Percentiles rank a stretch among this genome's conserved stretches.
These are phyloP conservation scores for Solanum pinnatisectum DNA, from an alignment of 257 asterid species.

Conservation along the genomic window DNA sequence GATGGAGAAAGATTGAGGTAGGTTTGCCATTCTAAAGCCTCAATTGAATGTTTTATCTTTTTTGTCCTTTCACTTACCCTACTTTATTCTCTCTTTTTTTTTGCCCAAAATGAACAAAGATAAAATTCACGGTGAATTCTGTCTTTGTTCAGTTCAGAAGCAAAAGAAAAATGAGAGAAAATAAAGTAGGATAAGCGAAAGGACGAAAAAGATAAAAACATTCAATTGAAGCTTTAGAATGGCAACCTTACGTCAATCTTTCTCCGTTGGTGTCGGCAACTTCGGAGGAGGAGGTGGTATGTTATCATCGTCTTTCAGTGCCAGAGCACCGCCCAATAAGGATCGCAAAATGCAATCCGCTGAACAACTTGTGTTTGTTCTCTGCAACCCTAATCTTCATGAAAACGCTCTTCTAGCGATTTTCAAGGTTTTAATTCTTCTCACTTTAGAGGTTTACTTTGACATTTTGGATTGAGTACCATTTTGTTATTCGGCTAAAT, in stretches of 20 bases:
- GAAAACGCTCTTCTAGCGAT: neutral
- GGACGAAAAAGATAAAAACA: neutral
- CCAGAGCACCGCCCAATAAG: neutral
- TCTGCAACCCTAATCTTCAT: neutral
- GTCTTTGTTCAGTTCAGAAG: neutral
- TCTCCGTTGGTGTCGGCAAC: neutral
- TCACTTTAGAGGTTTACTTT: neutral
- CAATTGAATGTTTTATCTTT: neutral
- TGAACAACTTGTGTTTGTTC: neutral
- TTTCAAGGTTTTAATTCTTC: neutral
- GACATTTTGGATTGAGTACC: neutral
- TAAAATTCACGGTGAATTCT: neutral
- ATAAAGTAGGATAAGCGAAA: neutral
- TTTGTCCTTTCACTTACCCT: neutral
- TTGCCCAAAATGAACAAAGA: neutral
- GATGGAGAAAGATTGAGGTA: conserved; percentile 26
- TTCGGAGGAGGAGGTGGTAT: neutral
- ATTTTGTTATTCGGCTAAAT: neutral
- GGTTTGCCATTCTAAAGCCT: conserved; percentile 17
- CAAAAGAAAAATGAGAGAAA: neutral
- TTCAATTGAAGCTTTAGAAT: neutral
- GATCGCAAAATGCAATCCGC: neutral
- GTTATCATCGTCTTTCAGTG: neutral
- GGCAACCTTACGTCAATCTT: neutral
- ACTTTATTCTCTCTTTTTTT: neutral